A percentile compares a stretch with the other conserved stretches of the same genome.
Evolutionary conservation across 345 rosid species (phyloP).

Genomic region (Excoecaria cochinchinensis): DNA sequence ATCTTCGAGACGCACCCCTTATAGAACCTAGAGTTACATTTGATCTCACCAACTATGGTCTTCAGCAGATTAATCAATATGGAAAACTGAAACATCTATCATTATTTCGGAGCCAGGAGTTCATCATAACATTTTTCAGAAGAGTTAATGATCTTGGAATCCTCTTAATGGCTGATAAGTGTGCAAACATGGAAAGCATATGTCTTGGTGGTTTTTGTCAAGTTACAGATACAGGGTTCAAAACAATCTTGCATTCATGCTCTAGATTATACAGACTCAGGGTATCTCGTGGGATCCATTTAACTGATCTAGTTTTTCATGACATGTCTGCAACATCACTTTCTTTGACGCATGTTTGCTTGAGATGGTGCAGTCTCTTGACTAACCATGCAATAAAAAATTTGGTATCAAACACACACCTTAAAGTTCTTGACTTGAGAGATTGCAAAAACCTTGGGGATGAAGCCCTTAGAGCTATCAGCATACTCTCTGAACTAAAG

Average conservation of each 20-base stretch:
- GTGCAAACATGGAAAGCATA: constrained; percentile 77
- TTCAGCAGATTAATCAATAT: constrained; percentile 71
- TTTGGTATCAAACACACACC: constrained; percentile 50
- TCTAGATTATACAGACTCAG: constrained; percentile 66
- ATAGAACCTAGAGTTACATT: constrained; percentile 59
- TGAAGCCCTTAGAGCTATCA: constrained; percentile 62
- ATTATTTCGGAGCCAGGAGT: constrained; percentile 80
- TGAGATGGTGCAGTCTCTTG: constrained; percentile 85
- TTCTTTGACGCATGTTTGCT: constrained; percentile 67
- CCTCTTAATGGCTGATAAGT: constrained; percentile 85
- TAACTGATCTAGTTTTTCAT: constrained; percentile 87
- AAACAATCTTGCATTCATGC: constrained; percentile 83
- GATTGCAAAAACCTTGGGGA: constrained; percentile 79
- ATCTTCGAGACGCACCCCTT: constrained; percentile 80
- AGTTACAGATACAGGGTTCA: constrained; percentile 85
- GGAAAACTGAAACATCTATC: constrained; percentile 83
- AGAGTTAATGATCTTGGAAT: constrained; percentile 90
- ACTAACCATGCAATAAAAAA: constrained; percentile 65
- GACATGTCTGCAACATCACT: constrained; percentile 82
- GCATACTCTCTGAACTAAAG: constrained; percentile 53
- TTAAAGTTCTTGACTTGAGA: constrained; percentile 70
- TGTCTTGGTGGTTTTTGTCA: constrained; percentile 87
- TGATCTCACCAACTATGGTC: constrained; percentile 84
- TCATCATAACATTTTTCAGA: constrained; percentile 57
- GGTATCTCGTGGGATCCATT: constrained; percentile 67